Base-by-base conservation (phyloP, 1,284 basidiomycete species). In the Singerocomus inundabilis region DNA sequence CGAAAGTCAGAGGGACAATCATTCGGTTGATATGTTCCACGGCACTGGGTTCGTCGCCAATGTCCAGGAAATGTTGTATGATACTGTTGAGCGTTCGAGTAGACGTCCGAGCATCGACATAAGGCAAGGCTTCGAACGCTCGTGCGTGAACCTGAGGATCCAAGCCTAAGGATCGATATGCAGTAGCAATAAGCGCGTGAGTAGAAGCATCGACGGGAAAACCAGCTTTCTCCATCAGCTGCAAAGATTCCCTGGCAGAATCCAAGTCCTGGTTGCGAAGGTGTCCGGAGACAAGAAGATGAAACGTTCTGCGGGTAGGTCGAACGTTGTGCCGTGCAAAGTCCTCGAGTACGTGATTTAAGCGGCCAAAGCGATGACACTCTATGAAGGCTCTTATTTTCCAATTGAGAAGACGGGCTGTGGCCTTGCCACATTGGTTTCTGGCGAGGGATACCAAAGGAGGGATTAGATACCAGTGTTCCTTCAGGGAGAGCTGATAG, bases 361-460 rank as follows among this genome's bases (percentile, higher is more conserved):
- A 68, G 9, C 60, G 59, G 24, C 66, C 61, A 57, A 76, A 87
- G 34, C 76, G 64, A 48, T 75, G 69, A 6, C 68, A 70, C 61
- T 87, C 82, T 51, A 82, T 64, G 36, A 80, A 61, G 1, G 84
- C 82, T 33, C 78, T 78, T 16, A 76, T 70, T 42, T 76, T 77
- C 86, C 85, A 89, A 64, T 90, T 82, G 57, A 90, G 72, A 18
- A 90, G 69, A 24, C 79, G 76, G 29, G 69, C 58, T 3, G 79
- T 82, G 2, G 76, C 72, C 48, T 69, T 71, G 42, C 77, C 75
- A 10, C 74, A 71, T 16, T 79, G 75, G 33, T 67, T 60, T 51
- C 70, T 72, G 44, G 76, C 82, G 15, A 80, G 66, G 26, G 64
- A 59, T 36, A 80, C 75, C 15, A 81, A 60, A 24, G 64, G 56